Percentiles rank a stretch among this genome's conserved stretches.
Evolutionary conservation across 306 rosid genomes (phyloP).

Genomic region (peach (Prunus persica)): Prunus_persica_NCBIv2 NC_034009.1:43686501-43687000

Average conservation of each 20-base stretch:
- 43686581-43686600: constrained; percentile 58
- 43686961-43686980: background rate
- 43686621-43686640: constrained; percentile 50
- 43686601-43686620: constrained; percentile 71
- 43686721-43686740: constrained; percentile 18
- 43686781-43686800: constrained; percentile 47
- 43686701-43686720: constrained; percentile 21
- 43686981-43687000: background rate
- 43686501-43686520: background rate
- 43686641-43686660: constrained; percentile 56
- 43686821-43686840: constrained; percentile 20
- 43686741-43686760: constrained; percentile 62
- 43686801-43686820: constrained; percentile 59
- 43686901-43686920: background rate
- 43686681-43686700: constrained; percentile 19
- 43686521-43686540: background rate
- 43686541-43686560: constrained; percentile 3
- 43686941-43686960: background rate
- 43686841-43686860: background rate
- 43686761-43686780: constrained; percentile 45
- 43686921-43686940: too few relatives aligned
- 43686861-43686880: background rate
- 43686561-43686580: constrained; percentile 21
- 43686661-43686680: constrained; percentile 26
- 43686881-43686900: background rate